A percentile compares a stretch with the other conserved stretches of the same genome.
Conservation (phyloP, 2,329 filamentous ascomycete genomes). For the Fusarium nanum region DNA sequence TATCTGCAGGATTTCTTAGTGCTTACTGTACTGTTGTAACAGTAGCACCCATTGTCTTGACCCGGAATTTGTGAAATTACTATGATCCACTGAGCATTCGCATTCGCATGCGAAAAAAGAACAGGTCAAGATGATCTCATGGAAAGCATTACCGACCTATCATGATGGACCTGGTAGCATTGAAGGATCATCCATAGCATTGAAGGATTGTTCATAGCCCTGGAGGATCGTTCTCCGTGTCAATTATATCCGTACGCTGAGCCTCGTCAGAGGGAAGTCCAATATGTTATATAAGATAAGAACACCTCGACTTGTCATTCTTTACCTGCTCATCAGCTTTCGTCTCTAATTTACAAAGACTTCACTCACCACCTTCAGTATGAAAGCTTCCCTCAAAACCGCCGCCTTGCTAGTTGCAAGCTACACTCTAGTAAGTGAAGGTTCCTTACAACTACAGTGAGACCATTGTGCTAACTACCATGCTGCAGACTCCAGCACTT, state of each 20-base stretch:
- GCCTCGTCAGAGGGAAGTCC: background rate
- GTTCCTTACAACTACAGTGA: fast-evolving
- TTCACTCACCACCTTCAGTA: background rate
- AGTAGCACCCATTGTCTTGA: background rate
- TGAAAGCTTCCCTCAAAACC: background rate
- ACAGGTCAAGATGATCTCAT: background rate
- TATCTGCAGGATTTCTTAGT: background rate
- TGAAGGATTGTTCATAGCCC: background rate
- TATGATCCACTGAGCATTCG: background rate
- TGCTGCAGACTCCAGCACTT: background rate
- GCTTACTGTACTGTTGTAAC: background rate
- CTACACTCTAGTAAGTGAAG: background rate
- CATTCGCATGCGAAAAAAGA: background rate
- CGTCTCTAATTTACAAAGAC: background rate
- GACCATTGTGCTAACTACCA: background rate
- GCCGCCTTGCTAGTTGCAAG: background rate
- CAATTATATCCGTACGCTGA: background rate
- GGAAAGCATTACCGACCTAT: background rate
- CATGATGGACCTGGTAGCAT: too few species aligned
- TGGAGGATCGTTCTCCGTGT: background rate
- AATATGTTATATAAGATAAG: background rate
- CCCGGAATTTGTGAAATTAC: background rate
- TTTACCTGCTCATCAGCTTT: background rate
- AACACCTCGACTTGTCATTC: too few species aligned
- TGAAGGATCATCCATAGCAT: background rate